phyloP scores from a whole-genome alignment of 1,284 basidiomycete species.

The Flammula alnicola region DNA sequence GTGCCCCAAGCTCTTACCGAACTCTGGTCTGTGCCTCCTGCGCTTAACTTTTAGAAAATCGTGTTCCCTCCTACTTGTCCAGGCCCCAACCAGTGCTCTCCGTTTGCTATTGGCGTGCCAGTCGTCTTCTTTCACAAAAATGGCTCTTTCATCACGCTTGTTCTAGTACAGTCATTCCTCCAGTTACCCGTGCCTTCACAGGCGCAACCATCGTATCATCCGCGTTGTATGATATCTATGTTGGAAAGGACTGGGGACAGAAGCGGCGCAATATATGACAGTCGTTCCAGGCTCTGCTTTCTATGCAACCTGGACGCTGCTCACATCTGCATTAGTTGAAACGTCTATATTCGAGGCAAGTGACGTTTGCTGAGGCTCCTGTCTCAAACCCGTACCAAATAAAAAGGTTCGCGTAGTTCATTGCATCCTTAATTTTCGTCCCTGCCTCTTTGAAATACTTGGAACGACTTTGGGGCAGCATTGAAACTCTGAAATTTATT shows the following conservation, averaged over 20 bases:
- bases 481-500: no score
- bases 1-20: neutral
- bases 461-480: no score
- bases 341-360: slow-evolving; percentile 82
- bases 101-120: no score
- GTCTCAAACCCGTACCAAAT: slow-evolving; percentile 18
- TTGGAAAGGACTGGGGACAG: no score
- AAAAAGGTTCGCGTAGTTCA: slow-evolving; percentile 23
- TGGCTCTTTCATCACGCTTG: slow-evolving; percentile 75
- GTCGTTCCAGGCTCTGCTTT: slow-evolving; percentile 84
- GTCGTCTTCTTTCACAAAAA: slow-evolving; percentile 36
- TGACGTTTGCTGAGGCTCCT: slow-evolving; percentile 19
- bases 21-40: no score
- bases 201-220: slow-evolving; percentile 68
- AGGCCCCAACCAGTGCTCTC: no score
- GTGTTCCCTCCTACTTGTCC: no score
- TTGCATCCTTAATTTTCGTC: no score
- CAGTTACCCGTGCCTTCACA: slow-evolving; percentile 80
- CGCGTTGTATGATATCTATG: slow-evolving; percentile 65
- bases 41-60: no score
- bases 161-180: slow-evolving; percentile 72
- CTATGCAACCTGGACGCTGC: slow-evolving; percentile 95
- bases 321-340: no score
- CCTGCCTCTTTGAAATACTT: no score
- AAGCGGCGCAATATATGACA: slow-evolving; percentile 76